phyloP scores from a whole-genome alignment of 2,329 filamentous ascomycete genomes.

The Elsinoe australis region DNA sequence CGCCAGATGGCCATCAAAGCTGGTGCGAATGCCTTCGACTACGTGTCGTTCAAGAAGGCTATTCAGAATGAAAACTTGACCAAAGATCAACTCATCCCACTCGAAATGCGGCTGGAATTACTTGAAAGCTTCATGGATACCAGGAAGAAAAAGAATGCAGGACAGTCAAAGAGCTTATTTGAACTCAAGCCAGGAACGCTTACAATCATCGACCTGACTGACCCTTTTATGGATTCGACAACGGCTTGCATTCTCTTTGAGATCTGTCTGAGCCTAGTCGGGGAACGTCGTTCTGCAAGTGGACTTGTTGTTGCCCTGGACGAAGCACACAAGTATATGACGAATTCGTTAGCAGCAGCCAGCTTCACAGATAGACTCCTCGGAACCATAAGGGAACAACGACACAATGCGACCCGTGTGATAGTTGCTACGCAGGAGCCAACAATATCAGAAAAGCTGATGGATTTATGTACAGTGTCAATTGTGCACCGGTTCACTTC shows the following conservation, averaged over 20 bases:
- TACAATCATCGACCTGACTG: constrained; percentile 65
- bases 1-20: constrained; percentile 46
- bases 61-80: constrained; percentile 38
- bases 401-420: constrained; percentile 59
- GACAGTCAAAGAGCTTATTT: constrained; percentile 25
- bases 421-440: constrained; percentile 73
- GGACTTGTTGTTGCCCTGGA: constrained; percentile 61
- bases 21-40: constrained; percentile 39
- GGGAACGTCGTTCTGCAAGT: constrained; percentile 41
- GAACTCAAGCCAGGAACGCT: constrained; percentile 41
- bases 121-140: constrained; percentile 57
- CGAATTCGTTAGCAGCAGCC: constrained; percentile 46
- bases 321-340: constrained; percentile 73
- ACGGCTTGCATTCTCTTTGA: constrained; percentile 66
- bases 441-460: constrained; percentile 57
- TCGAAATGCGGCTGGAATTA: constrained; percentile 54
- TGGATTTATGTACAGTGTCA: constrained; percentile 65
- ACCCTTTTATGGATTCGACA: constrained; percentile 59
- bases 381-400: constrained; percentile 59
- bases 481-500: constrained; percentile 65
- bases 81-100: constrained; percentile 46
- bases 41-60: constrained; percentile 40
- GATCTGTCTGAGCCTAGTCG: constrained; percentile 59
- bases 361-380: constrained; percentile 57
- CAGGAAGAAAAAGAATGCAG: constrained; percentile 9